Base-by-base conservation (phyloP, 2,329 filamentous ascomycete species). In the Cordyceps javanica region DNA sequence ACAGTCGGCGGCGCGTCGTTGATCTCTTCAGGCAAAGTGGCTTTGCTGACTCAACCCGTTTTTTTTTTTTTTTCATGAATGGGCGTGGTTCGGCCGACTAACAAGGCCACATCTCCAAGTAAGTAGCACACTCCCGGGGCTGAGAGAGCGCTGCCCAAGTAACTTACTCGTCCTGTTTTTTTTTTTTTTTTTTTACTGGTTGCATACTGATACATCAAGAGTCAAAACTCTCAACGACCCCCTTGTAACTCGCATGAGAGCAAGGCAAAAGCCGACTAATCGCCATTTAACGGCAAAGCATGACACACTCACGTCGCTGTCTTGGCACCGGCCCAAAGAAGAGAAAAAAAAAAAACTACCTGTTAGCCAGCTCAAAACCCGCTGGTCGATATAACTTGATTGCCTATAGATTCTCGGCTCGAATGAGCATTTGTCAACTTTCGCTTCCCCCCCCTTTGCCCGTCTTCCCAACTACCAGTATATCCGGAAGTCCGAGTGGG, bases 321-420 rank as follows among this genome's bases (percentile, higher is more conserved):
- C 50, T 53, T 42, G 50, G 50, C 50, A 53, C 38, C 42, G 50
- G 42, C 50, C 32, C 38, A 41, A 32, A 41, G 30, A 25, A 10
- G 7, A 6, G 6, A 32, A 11, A 32, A 6, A 11, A 6, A 6
- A 32, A 11, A 16, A n/a, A 19, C 38, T 21, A 41, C 9, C n/a
- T 21, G 21, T 41, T 19, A 41, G 14, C n/a, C 21, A 21, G 7
- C 36, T 6, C 11, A 50, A n/a, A n/a, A n/a, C n/a, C n/a, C n/a
- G n/a, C n/a, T n/a, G n/a, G n/a, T n/a, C n/a, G n/a, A 10, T 38
- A 50, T 41, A 30, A 19, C 49, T 7, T 41, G 36, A 23, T 39
- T 25, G 41, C 8, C 21, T 21, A 38, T 38, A 16, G 19, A 8
- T 26, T 30, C 49, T 30, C 23, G 8, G 25, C 25, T 53, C 16